phyloP scores from a whole-genome alignment of 345 rosid genomes.

The Dovyalis caffra region DNA sequence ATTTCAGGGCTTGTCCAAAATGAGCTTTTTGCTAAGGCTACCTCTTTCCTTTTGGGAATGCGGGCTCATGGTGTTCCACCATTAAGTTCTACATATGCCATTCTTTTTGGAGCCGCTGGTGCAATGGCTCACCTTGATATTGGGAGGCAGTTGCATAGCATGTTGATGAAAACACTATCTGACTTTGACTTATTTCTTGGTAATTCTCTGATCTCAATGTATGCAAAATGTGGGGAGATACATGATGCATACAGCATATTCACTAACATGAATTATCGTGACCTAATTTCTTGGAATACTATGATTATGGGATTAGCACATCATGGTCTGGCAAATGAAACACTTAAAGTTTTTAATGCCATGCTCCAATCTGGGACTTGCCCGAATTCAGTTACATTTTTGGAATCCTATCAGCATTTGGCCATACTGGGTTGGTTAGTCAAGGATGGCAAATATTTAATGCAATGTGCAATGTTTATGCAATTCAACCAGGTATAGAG shows the following conservation, averaged over 20 bases:
- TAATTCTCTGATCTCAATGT: slow-evolving; percentile 55
- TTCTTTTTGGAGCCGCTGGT: slow-evolving; percentile 66
- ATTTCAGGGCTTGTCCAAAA: slow-evolving; percentile 52
- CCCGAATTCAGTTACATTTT: slow-evolving; percentile 51
- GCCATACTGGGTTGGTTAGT: slow-evolving; percentile 41
- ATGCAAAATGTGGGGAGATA: slow-evolving; percentile 54
- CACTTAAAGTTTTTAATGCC: slow-evolving; percentile 33
- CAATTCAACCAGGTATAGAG: slow-evolving; percentile 39
- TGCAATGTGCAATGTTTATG: slow-evolving; percentile 33
- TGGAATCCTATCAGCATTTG: slow-evolving; percentile 48
- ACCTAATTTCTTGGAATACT: slow-evolving; percentile 56
- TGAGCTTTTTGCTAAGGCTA: slow-evolving; percentile 49
- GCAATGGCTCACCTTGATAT: slow-evolving; percentile 60
- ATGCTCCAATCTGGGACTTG: slow-evolving; percentile 40
- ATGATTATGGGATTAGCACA: slow-evolving; percentile 55
- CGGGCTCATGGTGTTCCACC: slow-evolving; percentile 34
- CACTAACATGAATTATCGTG: slow-evolving; percentile 37
- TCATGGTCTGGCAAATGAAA: slow-evolving; percentile 46
- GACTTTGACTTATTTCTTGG: slow-evolving; percentile 37
- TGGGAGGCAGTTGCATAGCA: slow-evolving; percentile 59
- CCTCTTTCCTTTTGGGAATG: slow-evolving; percentile 38
- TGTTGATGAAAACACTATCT: slow-evolving; percentile 43
- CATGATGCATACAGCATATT: slow-evolving; percentile 40
- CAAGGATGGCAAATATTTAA: slow-evolving; percentile 40
- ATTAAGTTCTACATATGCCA: slow-evolving; percentile 35